These are phyloP conservation scores for Lepraria neglecta DNA, from an alignment of 495 filamentous ascomycete genomes.

Conservation along the genomic window DNA sequence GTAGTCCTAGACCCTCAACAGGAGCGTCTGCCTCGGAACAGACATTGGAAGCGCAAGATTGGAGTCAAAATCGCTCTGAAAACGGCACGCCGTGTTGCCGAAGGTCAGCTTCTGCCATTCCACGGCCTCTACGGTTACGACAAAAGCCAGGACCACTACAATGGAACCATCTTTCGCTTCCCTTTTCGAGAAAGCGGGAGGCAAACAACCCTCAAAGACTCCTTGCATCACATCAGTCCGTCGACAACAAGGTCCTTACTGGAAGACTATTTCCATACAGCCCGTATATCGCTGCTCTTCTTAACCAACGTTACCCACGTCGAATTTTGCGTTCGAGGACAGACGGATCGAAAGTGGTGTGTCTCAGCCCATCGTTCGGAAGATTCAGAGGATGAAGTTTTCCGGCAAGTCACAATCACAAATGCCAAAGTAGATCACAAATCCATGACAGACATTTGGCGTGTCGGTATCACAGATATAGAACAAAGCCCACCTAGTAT, in stretches of 20 bases:
- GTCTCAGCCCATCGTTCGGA: conserved; percentile 12
- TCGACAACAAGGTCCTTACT: conserved; percentile 18
- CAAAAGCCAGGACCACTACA: conserved; percentile 26
- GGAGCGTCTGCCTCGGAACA: conserved; percentile 30
- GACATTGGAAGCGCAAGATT: conserved; percentile 25
- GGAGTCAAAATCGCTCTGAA: conserved; percentile 26
- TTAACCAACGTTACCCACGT: conserved; percentile 27
- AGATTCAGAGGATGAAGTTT: conserved; percentile 19
- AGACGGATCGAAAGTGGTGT: conserved; percentile 22
- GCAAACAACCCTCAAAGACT: conserved; percentile 23
- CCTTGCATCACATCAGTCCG: conserved; percentile 15
- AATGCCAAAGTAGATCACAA: conserved; percentile 14
- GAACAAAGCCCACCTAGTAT: conserved; percentile 19
- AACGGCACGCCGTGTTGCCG: conserved; percentile 8
- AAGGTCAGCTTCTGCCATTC: conserved; percentile 39
- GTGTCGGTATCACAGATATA: conserved; percentile 28
- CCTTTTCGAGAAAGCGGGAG: conserved; percentile 26
- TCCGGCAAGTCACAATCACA: conserved; percentile 17
- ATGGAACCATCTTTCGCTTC: conserved; percentile 41
- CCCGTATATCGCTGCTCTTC: conserved; percentile 34
- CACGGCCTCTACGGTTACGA: conserved; percentile 34
- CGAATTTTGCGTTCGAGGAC: conserved; percentile 25
- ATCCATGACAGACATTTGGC: conserved; percentile 26
- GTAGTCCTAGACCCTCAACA: conserved; percentile 40
- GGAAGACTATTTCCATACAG: conserved; percentile 30